Evolutionary conservation across 305 asterid genomes (phyloP).

Genomic region (Ilex paraguariensis): DNA sequence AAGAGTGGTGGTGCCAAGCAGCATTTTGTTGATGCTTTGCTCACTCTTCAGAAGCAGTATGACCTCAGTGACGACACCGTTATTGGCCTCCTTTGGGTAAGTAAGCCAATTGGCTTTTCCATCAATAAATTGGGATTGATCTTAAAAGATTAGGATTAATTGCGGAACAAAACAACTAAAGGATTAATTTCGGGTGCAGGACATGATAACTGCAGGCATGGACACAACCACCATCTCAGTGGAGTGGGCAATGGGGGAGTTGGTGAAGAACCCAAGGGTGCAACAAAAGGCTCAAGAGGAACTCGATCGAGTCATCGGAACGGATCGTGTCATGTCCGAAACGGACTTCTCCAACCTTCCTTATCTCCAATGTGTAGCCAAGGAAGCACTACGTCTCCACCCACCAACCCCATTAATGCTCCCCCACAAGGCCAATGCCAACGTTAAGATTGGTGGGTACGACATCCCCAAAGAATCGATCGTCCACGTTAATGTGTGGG

Average conservation of each 20-base stretch:
- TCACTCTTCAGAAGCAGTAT: conserved; percentile 49
- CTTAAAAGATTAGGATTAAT: too few relatives aligned
- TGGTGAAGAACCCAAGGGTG: conserved; percentile 52
- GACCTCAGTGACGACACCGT: conserved; percentile 50
- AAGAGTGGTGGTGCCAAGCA: conserved; percentile 44
- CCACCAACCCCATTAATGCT: conserved; percentile 66
- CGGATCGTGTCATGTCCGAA: conserved; percentile 44
- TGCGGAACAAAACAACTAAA: neutral
- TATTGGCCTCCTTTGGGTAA: conserved; percentile 63
- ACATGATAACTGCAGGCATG: conserved; percentile 67
- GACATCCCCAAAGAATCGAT: conserved; percentile 3
- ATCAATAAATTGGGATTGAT: too few relatives aligned
- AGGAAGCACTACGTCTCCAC: conserved; percentile 57
- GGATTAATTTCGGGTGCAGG: conserved; percentile 20
- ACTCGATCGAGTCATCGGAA: conserved; percentile 44
- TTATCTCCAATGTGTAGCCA: conserved; percentile 42
- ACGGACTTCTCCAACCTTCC: conserved; percentile 49
- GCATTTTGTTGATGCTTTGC: conserved; percentile 63
- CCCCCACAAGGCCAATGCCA: conserved; percentile 47
- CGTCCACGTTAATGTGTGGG: too few relatives aligned
- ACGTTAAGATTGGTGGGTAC: conserved; percentile 18
- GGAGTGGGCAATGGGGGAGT: conserved; percentile 66
- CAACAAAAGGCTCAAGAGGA: conserved; percentile 61
- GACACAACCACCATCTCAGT: conserved; percentile 59
- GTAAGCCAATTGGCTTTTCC: neutral